Conservation (phyloP, 106 monocot species). For the Alisma plantagoaquatica region DNA sequence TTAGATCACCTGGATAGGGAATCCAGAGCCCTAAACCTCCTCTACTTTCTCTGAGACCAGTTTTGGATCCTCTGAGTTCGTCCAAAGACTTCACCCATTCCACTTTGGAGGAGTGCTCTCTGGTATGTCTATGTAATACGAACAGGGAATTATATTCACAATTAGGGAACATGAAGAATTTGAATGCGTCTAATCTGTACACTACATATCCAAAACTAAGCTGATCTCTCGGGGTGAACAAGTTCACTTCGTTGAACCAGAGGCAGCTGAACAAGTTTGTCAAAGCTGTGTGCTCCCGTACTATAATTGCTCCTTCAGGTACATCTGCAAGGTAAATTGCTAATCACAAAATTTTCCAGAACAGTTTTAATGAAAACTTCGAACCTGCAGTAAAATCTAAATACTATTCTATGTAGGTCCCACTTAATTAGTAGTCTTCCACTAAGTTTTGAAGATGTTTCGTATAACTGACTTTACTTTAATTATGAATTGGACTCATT, state of each 20-base stretch:
- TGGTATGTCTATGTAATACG: constrained; percentile 63
- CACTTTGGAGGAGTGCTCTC: constrained; percentile 83
- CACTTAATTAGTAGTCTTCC: too few species aligned
- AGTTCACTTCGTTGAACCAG: constrained; percentile 98
- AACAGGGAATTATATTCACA: constrained; percentile 96
- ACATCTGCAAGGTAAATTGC: constrained; percentile 98
- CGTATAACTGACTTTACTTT: too few species aligned
- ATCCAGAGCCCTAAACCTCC: constrained; percentile 88
- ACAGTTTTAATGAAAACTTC: background rate
- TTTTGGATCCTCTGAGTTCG: constrained; percentile 47
- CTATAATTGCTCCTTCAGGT: constrained; percentile 90
- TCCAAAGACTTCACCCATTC: constrained; percentile 89
- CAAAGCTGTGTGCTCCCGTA: constrained; percentile 80
- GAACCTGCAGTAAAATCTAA: too few species aligned
- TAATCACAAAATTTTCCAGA: background rate
- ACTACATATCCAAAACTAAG: constrained; percentile 87
- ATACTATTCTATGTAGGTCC: too few species aligned
- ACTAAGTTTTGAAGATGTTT: too few species aligned
- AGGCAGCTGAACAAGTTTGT: constrained; percentile 92
- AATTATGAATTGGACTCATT: too few species aligned
- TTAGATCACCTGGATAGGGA: constrained; percentile 73
- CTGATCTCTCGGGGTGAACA: constrained; percentile 93
- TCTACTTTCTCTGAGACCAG: constrained; percentile 56
- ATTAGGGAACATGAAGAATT: constrained; percentile 92
- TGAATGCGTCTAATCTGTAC: constrained; percentile 57